Base-by-base conservation (phyloP, 1,139 yeast genomes). In the Hemisphaericaspora subhashii region DNA sequence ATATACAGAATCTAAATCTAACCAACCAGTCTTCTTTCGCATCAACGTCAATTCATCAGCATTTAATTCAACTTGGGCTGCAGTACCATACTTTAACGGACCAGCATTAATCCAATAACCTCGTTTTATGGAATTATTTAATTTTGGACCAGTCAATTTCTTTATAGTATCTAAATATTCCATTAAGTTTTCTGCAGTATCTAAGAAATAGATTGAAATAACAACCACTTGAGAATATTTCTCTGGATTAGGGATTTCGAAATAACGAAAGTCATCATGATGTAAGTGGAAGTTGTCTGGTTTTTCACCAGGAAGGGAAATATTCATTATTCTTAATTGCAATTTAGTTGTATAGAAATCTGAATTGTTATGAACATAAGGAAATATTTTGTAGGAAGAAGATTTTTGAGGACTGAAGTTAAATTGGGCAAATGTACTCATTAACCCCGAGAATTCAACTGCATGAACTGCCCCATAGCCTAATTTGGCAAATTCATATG, bases 21-120 rank as follows among this genome's bases (percentile, higher is more conserved):
- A 57, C 94, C 95, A 88, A 0, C 90, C 90, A 61, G 81, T 66
- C 2, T 64, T 40, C 17, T 57, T 46, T 26, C 89, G 64, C 10
- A 84, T 53, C n/a, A 57, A 49, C 12, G 62, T 57, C 34, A 88
- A 55, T 53, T 88, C 96, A 14, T 81, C 81, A 14, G 77, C 67
- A 23, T 80, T 82, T 20, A 86, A 64, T 57, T 87, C 95, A 1
- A 82, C 85, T 48, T 76, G 79, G 1, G 96, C 94, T 1, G 90
- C 89, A 3, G 88, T 80, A 0, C 96, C 96, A 62, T 88, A 88
- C 58, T 88, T 88, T 45, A 88, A 67, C 0, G 96, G 96, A 0
- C 96, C 96, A 14, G 79, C 72, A 55, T 88, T 88, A 45, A 88
- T 79, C 96, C 96, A 88, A 39, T 71, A 70, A 0, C 86, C 80